Conservation (phyloP, 1,139 yeast species). For the Pichia sp. region DNA sequence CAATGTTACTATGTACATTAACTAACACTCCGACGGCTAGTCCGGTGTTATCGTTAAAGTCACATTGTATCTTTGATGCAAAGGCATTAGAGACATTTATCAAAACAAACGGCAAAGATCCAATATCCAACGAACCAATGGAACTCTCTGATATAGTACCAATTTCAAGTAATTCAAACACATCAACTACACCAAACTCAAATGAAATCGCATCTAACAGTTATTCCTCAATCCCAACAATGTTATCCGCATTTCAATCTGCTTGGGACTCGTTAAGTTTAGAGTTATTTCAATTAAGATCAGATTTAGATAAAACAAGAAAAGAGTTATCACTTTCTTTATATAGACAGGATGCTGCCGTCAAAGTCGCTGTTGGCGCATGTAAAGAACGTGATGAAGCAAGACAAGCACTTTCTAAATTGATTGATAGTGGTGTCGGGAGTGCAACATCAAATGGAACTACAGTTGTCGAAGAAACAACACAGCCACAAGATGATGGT, state of each 20-base stretch:
- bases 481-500: background rate
- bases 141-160: constrained; percentile 50
- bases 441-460: constrained; percentile 1
- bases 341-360: constrained; percentile 89
- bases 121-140: constrained; percentile 65
- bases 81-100: constrained; percentile 61
- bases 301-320: constrained; percentile 63
- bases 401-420: constrained; percentile 51
- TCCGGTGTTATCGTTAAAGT: constrained; percentile 77
- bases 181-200: constrained; percentile 12
- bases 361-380: constrained; percentile 76
- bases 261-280: constrained; percentile 91
- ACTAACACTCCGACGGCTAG: constrained; percentile 66
- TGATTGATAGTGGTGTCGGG: constrained; percentile 22
- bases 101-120: constrained; percentile 68
- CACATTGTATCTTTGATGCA: constrained; percentile 72
- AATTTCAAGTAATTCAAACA: constrained; percentile 14
- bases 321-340: constrained; percentile 75
- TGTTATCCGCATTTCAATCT: constrained; percentile 72
- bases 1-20: constrained; percentile 34
- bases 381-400: constrained; percentile 76
- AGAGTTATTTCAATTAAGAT: constrained; percentile 74
- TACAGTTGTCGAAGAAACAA: constrained; percentile 6
- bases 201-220: constrained; percentile 34
- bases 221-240: constrained; percentile 71